Percentiles rank a stretch among this genome's conserved stretches.
These are phyloP conservation scores for Pontederia paniculata DNA, from an alignment of 176 grass and related monocot genomes.

Conservation along the genomic window DNA sequence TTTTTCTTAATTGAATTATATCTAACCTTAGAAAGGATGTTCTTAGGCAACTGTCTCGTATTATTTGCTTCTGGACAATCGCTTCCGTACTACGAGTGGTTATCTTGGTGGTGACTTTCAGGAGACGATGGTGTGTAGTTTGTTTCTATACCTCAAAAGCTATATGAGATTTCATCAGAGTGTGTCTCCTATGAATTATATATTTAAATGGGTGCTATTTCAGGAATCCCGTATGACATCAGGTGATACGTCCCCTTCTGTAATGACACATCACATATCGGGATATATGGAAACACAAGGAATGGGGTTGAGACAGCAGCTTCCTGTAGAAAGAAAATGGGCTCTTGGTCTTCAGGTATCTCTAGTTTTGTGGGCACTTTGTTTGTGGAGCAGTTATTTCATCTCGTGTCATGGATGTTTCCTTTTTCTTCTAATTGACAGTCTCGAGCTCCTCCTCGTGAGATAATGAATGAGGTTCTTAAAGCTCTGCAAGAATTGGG, in stretches of 20 bases:
- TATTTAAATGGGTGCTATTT: neutral
- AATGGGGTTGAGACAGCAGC: constrained; percentile 39
- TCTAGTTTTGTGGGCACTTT: neutral
- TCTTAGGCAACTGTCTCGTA: constrained; percentile 78
- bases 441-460: constrained; percentile 68
- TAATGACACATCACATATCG: constrained; percentile 28
- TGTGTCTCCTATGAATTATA: neutral
- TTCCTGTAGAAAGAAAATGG: constrained; percentile 74
- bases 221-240: constrained; percentile 41
- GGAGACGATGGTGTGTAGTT: constrained; percentile 55
- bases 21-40: constrained; percentile 13
- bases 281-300: constrained; percentile 58
- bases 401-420: constrained; percentile 10
- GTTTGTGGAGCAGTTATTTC: neutral
- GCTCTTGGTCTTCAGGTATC: constrained; percentile 75
- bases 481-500: constrained; percentile 66
- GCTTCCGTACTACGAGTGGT: constrained; percentile 39
- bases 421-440: constrained; percentile 17
- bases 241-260: constrained; percentile 36
- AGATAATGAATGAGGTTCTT: constrained; percentile 77
- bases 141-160: neutral
- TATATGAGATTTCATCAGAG: neutral
- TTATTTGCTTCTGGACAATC: constrained; percentile 83
- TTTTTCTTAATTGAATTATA: constrained; percentile 7
- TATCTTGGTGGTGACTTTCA: constrained; percentile 70